Evolutionary conservation across 2,329 filamentous ascomycete genomes (phyloP).

Genomic region (Cercospora sesami): DNA sequence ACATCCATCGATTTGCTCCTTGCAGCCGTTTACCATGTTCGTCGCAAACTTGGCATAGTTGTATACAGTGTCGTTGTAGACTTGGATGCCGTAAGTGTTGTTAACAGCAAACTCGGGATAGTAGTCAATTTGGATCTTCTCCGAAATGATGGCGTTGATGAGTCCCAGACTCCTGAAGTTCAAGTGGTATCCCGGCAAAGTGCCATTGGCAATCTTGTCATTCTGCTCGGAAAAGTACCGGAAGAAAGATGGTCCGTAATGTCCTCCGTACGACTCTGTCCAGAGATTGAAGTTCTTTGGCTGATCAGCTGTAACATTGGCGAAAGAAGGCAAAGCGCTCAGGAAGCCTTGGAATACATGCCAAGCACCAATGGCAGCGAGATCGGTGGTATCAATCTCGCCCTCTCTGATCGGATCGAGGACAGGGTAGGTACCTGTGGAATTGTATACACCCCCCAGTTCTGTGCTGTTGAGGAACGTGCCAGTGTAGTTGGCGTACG

Average conservation of each 20-base stretch:
- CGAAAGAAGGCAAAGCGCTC: conserved; percentile 48
- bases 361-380: conserved; percentile 58
- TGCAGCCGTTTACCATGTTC: conserved; percentile 50
- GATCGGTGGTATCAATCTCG: conserved; percentile 56
- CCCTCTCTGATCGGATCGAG: conserved; percentile 48
- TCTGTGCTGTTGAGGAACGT: conserved; percentile 48
- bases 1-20: conserved; percentile 54
- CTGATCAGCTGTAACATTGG: conserved; percentile 49
- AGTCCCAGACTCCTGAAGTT: conserved; percentile 38
- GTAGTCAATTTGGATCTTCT: conserved; percentile 54
- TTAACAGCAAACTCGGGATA: conserved; percentile 59
- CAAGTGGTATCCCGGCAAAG: conserved; percentile 35
- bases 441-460: conserved; percentile 28
- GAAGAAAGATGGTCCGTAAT: conserved; percentile 36
- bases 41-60: conserved; percentile 61
- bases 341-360: conserved; percentile 58
- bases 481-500: conserved; percentile 40
- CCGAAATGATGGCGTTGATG: conserved; percentile 60
- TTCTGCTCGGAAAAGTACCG: conserved; percentile 38
- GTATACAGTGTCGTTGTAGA: conserved; percentile 56
- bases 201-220: conserved; percentile 43
- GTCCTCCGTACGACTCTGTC: conserved; percentile 36
- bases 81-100: conserved; percentile 58
- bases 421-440: conserved; percentile 50
- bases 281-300: conserved; percentile 41